A percentile compares a stretch with the other conserved stretches of the same genome.
Evolutionary conservation across 2,329 filamentous ascomycete species (phyloP).

Genomic region (Cladophialophora carrionii): DNA sequence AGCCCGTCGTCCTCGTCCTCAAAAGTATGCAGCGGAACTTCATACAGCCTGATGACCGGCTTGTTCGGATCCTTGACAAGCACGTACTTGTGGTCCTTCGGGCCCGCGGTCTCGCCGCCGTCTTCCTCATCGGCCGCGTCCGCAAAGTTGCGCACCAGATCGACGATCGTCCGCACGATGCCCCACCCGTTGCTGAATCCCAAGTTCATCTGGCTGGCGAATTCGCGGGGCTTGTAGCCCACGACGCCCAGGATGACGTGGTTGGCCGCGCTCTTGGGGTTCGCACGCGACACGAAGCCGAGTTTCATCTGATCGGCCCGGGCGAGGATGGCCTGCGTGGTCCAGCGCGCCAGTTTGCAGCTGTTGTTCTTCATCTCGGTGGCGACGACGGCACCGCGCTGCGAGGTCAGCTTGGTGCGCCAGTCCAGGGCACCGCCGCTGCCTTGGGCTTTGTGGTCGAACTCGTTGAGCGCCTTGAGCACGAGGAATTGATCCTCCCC

Average conservation of each 20-base stretch:
- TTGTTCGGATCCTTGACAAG: conserved; percentile 92
- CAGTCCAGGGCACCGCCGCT: conserved; percentile 95
- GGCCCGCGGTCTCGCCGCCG: conserved; percentile 6
- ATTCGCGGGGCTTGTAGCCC: conserved; percentile 97
- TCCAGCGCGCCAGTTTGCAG: conserved; percentile 98
- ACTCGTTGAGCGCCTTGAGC: conserved; percentile 97
- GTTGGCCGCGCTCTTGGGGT: conserved; percentile 88
- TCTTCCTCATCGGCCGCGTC: conserved; percentile 45
- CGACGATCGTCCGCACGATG: conserved; percentile 95
- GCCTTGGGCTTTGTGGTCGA: conserved; percentile 96
- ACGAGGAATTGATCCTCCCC: conserved; percentile 90
- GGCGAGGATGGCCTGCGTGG: conserved; percentile 92
- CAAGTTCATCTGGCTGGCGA: conserved; percentile 96
- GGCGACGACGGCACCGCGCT: conserved; percentile 94
- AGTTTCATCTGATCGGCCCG: conserved; percentile 99
- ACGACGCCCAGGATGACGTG: conserved; percentile 95
- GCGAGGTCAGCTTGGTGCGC: conserved; percentile 89
- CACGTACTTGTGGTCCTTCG: conserved; percentile 52
- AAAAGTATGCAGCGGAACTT: conserved; percentile 83
- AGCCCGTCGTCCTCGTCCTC: conserved; percentile 80
- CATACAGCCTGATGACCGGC: conserved; percentile 88
- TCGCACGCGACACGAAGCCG: conserved; percentile 92
- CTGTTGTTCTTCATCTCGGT: conserved; percentile 99
- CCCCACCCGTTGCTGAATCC: conserved; percentile 98
- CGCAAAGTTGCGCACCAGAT: conserved; percentile 63